Evolutionary conservation across 331 rosid species (phyloP), one percentile per base, ranked within the genome.

Genomic region (Ulmus americana): DNA sequence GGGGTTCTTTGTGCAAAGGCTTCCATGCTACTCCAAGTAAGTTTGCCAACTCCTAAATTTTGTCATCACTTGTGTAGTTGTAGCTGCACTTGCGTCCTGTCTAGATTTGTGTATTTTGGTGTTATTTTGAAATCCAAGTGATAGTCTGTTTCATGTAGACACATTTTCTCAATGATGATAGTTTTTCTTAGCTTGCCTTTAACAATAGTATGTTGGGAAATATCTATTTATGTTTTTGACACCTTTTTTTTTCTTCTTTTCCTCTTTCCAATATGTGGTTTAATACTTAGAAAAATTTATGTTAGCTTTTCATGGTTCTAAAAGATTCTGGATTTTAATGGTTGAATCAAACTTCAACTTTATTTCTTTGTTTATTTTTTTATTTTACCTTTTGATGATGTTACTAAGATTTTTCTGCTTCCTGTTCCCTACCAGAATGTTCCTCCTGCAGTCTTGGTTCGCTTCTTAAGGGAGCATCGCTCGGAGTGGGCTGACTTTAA

Each of bases 401-500:
- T n/a, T 14, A 7, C 55, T 50, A 7, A 50, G 55, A 10, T 42
- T 55, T 22, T 55, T 53, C 4, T 55, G 41, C 56, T 61, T 39
- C 44, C 6, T 59, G 38, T 70, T 70, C n/a, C 63, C 52, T 78
- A 76, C 74, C 67, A 94, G 97, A 90, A 94, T 43, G 88, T 94
- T 7, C 90, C 99, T 63, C 95, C 97, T 15, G 94, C 94, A 2
- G 84, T 90, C 28, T 82, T 94, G 56, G 87, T 90, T 81, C 95
- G 95, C 39, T 94, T 94, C 79, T 72, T 94, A 69, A 94, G 97
- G 71, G 97, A 94, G 74, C 99, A 94, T 45, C 99, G 97, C 47
- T 87, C 99, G 10, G 97, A 94, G 82, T 94, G 97, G 99, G 99
- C 99, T 53, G 97, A 94, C 86, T 94, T 94, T 79, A 94, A 90